A percentile compares a stretch with the other conserved stretches of the same genome.
phyloP scores from a whole-genome alignment of 2,329 filamentous ascomycete species.

The Penicillium sp. region DNA sequence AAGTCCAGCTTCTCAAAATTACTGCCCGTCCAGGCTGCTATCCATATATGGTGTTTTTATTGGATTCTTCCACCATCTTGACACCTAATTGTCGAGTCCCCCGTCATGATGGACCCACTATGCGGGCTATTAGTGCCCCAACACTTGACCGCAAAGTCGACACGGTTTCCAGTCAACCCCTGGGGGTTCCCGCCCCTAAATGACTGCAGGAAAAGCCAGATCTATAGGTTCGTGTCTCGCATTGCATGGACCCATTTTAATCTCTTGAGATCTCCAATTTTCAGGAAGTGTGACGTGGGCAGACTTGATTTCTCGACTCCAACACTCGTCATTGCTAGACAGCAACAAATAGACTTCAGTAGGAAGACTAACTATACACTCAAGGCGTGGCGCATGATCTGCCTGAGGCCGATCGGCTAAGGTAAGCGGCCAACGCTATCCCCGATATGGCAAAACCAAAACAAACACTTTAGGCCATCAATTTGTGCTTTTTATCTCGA shows the following conservation, averaged over 20 bases:
- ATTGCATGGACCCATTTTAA: not conserved
- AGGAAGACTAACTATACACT: not conserved
- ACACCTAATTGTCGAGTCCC: not conserved
- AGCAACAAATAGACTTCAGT: not conserved
- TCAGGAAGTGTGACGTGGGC: no score
- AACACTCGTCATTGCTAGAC: not conserved
- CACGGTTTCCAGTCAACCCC: slow-evolving; percentile 1
- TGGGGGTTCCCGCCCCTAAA: not conserved
- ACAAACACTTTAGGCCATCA: slow-evolving; percentile 26
- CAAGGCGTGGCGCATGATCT: not conserved
- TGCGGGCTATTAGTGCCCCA: slow-evolving; percentile 11
- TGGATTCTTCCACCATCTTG: not conserved
- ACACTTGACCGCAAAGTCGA: slow-evolving; percentile 27
- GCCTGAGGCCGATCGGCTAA: slow-evolving; percentile 14
- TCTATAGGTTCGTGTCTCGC: not conserved
- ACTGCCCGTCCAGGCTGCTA: not conserved
- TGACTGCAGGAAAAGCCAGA: not conserved
- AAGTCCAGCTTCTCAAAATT: not conserved
- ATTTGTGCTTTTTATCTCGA: not conserved
- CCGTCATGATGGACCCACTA: slow-evolving; percentile 20
- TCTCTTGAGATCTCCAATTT: not conserved
- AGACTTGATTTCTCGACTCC: no score
- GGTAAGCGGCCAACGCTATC: slow-evolving; percentile 2
- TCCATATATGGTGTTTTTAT: not conserved
- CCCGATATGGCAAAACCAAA: slow-evolving; percentile 32